Conservation (phyloP, 2,329 filamentous ascomycete species). For the Apiospora rasikravindrae region DNA sequence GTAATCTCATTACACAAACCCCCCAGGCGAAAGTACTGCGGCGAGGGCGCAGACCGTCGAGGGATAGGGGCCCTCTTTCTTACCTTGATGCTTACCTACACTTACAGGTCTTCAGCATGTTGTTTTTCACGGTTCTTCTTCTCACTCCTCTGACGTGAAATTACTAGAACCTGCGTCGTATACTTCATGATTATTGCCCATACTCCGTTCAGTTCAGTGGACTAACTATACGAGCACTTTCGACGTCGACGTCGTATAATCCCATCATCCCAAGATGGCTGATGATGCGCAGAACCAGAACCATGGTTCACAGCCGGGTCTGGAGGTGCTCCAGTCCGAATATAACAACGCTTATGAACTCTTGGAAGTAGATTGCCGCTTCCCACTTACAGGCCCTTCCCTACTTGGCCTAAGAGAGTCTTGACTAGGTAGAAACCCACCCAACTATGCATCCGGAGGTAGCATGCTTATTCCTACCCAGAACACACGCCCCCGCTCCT, state of each 20-base stretch:
- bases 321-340: not conserved
- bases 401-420: not conserved
- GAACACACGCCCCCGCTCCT: not conserved
- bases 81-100: not conserved
- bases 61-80: not conserved
- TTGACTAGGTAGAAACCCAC: not conserved
- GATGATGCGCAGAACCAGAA: not conserved
- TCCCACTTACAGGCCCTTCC: not conserved
- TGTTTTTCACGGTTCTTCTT: not conserved
- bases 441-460: not conserved
- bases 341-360: not conserved
- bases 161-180: not conserved
- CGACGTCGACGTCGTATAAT: not conserved
- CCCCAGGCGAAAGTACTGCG: not conserved
- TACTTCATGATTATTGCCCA: not conserved
- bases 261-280: not conserved
- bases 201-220: not conserved
- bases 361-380: not conserved
- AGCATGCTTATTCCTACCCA: not conserved
- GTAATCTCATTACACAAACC: not conserved
- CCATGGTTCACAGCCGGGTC: not conserved
- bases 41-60: not conserved
- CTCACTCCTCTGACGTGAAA: not conserved
- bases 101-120: not conserved
- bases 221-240: not conserved